A percentile compares a stretch with the other conserved stretches of the same genome.
Conservation (phyloP, 2,329 filamentous ascomycete genomes). For the Zymoseptoria tritici region DNA sequence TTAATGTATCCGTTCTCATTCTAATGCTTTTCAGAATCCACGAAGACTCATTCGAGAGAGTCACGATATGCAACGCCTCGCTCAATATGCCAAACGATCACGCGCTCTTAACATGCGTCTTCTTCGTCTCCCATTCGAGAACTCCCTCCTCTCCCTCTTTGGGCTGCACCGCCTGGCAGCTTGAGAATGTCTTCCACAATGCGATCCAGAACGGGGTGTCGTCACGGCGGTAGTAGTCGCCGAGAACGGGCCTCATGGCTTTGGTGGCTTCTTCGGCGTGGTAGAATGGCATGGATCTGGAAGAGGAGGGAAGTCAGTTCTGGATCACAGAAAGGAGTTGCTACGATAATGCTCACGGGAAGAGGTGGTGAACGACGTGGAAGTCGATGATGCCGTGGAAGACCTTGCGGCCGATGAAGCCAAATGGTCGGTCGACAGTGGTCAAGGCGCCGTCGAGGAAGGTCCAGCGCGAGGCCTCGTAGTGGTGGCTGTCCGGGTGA, state of each 20-base stretch:
- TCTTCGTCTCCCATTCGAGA: constrained; percentile 3
- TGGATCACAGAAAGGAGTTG: constrained; percentile 29
- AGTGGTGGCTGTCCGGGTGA: constrained; percentile 51
- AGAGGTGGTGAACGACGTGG: constrained; percentile 54
- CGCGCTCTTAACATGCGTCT: neutral
- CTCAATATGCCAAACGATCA: neutral
- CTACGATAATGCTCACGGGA: constrained; percentile 38
- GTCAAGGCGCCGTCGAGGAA: constrained; percentile 55
- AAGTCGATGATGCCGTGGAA: constrained; percentile 61
- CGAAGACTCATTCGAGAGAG: neutral
- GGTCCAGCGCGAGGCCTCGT: constrained; percentile 52
- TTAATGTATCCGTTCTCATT: neutral
- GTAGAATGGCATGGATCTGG: constrained; percentile 49
- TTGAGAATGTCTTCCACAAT: constrained; percentile 68
- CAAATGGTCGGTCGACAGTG: constrained; percentile 58
- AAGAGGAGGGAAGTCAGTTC: constrained; percentile 1
- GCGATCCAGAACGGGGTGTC: constrained; percentile 59
- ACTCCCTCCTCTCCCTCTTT: constrained; percentile 42
- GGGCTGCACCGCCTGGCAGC: constrained; percentile 92
- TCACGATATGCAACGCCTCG: neutral
- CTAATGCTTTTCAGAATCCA: neutral
- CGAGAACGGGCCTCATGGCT: constrained; percentile 50
- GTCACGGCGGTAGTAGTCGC: constrained; percentile 41
- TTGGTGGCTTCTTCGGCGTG: constrained; percentile 34
- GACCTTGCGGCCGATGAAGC: constrained; percentile 56